Evolutionary conservation across 805 yeast species (phyloP), one percentile per base, ranked within the genome.

Genomic region (Yamadazyma tumulicola): DNA sequence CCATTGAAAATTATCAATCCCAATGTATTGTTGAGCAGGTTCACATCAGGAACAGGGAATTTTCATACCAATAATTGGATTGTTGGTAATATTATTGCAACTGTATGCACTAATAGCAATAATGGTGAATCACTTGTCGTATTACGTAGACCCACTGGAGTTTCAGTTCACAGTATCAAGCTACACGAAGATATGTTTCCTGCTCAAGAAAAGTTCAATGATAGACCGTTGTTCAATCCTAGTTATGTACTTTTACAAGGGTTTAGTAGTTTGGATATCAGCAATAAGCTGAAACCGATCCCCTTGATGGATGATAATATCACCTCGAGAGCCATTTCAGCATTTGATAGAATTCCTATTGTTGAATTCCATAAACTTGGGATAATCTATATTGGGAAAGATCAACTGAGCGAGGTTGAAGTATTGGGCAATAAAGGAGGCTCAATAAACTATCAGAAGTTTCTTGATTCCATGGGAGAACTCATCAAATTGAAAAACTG

Each of bases 361-460:
- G 82, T 83, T 4, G 84, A 81, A 29, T 81, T 80, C 46, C 86
- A 81, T 54, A 87, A 86, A 52, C 73, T 83, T 25, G 96, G 96
- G 1, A 62, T 87, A 14, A 49, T 87, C 14, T 87, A 86, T 52
- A 75, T 86, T 45, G 91, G 78, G 0, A 79, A 76, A 0, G 74
- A 75, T 7, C 96, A 87, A 52, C 52, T 52, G 2, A 60, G 62
- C 0, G 96, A 87, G 51, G 50, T 50, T 0, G 85, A 82, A 32
- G 79, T 87, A 17, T 59, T 87, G 31, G 57, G 72, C 9, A 87
- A 87, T 46, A 55, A 64, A 25, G 61, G 64, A 15, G 95, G 95
- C 0, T 83, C 94, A 0, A 43, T 50, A 5, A 70, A 67, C 7
- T 87, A 83, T 52, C 75, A 80, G 19, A 52, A 60, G 19, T 85